phyloP scores from a whole-genome alignment of 2,329 filamentous ascomycete species.

The Fusarium concolor region DNA sequence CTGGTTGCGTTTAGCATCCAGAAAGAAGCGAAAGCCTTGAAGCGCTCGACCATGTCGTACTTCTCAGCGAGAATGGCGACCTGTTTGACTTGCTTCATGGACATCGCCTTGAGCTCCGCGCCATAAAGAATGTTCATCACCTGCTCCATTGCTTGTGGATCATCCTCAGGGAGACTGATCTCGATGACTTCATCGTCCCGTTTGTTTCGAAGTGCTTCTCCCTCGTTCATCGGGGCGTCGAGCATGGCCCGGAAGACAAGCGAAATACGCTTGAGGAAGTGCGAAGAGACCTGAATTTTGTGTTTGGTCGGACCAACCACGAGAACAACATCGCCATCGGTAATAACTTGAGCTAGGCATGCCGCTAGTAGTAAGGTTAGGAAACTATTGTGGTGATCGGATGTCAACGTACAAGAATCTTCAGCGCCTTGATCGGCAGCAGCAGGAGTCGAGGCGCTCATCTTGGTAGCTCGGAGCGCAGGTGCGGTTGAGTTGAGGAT shows the following conservation, averaged over 20 bases:
- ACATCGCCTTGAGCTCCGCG: accelerated
- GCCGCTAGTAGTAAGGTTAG: not conserved
- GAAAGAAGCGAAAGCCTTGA: accelerated
- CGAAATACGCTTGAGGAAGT: not conserved
- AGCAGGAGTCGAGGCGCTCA: too few relatives aligned
- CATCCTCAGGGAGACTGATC: not conserved
- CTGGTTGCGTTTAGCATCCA: not conserved
- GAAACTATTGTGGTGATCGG: accelerated
- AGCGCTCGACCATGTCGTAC: not conserved
- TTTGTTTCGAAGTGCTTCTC: accelerated
- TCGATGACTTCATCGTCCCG: accelerated
- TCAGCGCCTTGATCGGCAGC: too few relatives aligned
- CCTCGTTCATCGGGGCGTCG: not conserved
- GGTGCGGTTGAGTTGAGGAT: too few relatives aligned
- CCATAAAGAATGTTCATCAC: accelerated
- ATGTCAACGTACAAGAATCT: not conserved
- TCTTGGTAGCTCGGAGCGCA: too few relatives aligned
- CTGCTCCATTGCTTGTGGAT: accelerated
- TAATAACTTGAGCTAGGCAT: not conserved
- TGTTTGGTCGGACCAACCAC: not conserved
- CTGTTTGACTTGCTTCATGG: accelerated
- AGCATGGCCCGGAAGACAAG: conserved; percentile 6
- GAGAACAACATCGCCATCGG: not conserved
- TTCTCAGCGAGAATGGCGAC: not conserved
- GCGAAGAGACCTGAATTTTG: not conserved